Base-by-base conservation (phyloP, 345 rosid genomes). In the Schrenkiella parvula region DNA sequence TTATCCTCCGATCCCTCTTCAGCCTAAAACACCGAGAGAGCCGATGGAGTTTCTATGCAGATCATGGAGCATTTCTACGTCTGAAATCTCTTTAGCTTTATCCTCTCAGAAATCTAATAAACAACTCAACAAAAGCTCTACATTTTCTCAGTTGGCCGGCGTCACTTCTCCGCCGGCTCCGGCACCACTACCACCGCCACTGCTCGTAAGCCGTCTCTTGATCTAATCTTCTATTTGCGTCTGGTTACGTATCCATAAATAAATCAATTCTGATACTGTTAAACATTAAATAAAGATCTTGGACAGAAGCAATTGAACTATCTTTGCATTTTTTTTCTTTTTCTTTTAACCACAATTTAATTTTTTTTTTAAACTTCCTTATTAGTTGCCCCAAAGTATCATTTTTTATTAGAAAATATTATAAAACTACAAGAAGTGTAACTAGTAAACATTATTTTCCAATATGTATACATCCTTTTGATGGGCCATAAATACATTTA, bases 21-120 rank as follows among this genome's bases (percentile, higher is more conserved):
- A 82, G 58, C 97, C 97, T 13, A 72, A 83, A 70, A 95, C 93
- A n/a, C 99, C 99, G 0, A 89, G 72, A 52, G 97, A 89, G 71
- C 83, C 97, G 0, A 91, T 95, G 93, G 99, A 95, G 87, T 95
- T 91, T 78, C 78, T 95, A 55, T 86, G 92, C 10, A 91, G 99
- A 81, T 88, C 99, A 0, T 91, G 97, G 97, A 91, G 93, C 70
- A 78, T 85, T 42, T 91, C 99, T 8, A 93, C 97, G 22, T 82
- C 96, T 13, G 99, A 91, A 80, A 82, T 95, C 72, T 84, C 97
- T 50, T 81, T 87, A 81, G 99, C 88, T 72, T 86, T 95, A 22
- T 82, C 96, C 0, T 68, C 80, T 64, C 55, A 64, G 9, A 76
- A 39, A 64, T 48, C 67, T 64, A 47, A 47, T 56, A 64, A 76